phyloP scores from a whole-genome alignment of 192 early-diverging fungal genomes.

The Entomortierella parvispora region DNA sequence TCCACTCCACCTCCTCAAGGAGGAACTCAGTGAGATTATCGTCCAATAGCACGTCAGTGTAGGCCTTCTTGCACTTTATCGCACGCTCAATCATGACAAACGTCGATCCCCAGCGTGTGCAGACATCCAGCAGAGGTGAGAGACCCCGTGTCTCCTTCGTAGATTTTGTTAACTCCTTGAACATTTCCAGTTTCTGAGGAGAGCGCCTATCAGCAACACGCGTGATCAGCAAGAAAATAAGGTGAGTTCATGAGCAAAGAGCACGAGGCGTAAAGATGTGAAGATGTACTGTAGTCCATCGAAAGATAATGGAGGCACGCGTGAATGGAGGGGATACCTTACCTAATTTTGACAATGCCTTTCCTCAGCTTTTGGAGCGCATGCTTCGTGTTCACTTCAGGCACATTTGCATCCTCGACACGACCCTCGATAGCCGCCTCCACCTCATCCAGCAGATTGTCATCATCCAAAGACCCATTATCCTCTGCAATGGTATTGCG shows the following conservation, averaged over 20 bases:
- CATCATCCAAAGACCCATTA: neutral
- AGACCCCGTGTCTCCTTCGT: neutral
- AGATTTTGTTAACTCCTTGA: slow-evolving; percentile 8
- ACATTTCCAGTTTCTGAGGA: slow-evolving; percentile 11
- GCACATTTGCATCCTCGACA: too few species aligned
- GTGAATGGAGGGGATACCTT: too few species aligned
- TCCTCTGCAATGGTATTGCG: slow-evolving; percentile 8
- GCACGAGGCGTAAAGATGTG: too few species aligned
- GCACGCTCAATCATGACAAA: slow-evolving; percentile 15
- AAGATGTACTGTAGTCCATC: too few species aligned
- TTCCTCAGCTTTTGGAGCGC: slow-evolving; percentile 26
- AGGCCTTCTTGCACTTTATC: slow-evolving; percentile 6
- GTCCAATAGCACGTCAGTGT: neutral
- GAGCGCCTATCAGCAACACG: slow-evolving; percentile 11
- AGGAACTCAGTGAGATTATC: neutral
- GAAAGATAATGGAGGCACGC: too few species aligned
- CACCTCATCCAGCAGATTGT: too few species aligned
- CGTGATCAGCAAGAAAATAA: neutral
- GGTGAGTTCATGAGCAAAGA: too few species aligned
- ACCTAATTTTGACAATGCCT: slow-evolving; percentile 38
- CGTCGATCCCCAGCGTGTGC: neutral
- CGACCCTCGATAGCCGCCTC: too few species aligned
- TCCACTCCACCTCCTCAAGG: slow-evolving; percentile 10
- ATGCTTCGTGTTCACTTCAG: slow-evolving; percentile 1
- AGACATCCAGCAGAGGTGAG: slow-evolving; percentile 13